Evolutionary conservation across 257 asterid genomes (phyloP).

Genomic region (Gentiana macrophylla): DNA sequence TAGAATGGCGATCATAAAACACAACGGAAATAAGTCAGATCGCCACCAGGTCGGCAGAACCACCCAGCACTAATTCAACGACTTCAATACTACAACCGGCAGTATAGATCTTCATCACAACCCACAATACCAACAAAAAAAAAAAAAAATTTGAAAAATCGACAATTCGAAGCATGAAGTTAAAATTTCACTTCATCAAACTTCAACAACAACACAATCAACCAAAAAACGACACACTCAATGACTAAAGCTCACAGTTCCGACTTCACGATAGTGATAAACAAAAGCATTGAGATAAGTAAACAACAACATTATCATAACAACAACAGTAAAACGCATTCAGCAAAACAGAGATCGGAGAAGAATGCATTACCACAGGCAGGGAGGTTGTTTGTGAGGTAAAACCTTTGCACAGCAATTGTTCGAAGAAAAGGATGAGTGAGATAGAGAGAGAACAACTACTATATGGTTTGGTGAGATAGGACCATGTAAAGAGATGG

Average conservation of each 20-base stretch:
- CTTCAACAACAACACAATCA: not conserved
- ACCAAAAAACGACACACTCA: not conserved
- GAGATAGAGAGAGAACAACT: not conserved
- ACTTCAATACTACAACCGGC: constrained; percentile 4
- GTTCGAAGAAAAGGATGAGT: not conserved
- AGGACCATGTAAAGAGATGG: not conserved
- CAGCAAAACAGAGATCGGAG: not conserved
- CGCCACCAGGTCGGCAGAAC: not conserved
- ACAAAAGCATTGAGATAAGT: too few species aligned
- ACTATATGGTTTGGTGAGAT: not conserved
- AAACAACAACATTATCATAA: not conserved
- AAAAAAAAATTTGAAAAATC: not conserved
- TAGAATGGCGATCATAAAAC: not conserved
- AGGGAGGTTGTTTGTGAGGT: not conserved
- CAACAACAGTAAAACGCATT: not conserved
- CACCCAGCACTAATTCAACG: not conserved
- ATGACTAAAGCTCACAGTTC: not conserved
- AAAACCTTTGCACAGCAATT: not conserved
- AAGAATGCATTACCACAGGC: constrained; percentile 1
- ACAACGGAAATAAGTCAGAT: constrained; percentile 3
- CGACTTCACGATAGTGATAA: too few species aligned
- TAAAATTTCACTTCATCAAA: not conserved
- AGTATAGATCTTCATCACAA: constrained; percentile 30
- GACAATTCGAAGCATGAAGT: too few species aligned
- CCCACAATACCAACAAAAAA: constrained; percentile 6